Base-by-base conservation (phyloP, 768 basidiomycete genomes). In the Auriscalpium vulgare region DNA sequence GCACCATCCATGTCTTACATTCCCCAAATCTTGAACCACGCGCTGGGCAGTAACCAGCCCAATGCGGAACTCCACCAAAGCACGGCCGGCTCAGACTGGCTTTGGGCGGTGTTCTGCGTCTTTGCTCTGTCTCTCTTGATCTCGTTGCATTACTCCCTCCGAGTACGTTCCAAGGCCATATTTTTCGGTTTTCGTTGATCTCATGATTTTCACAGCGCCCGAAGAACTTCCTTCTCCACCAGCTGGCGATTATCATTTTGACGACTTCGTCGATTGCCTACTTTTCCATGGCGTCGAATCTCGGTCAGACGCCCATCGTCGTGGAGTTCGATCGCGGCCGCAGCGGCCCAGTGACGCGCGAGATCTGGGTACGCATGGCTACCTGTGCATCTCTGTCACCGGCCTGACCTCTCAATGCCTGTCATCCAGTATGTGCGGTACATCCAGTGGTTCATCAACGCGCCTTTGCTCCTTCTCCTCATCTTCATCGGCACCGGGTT, bases 391-490 rank as follows among this genome's bases (percentile, higher is more conserved):
- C 4, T 23, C 7, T 43, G 14, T 45, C 10, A 16, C 6, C 17
- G 7, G 29, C 2, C 29, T 29, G 29, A 19, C 9, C 13, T 6
- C 9, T 3, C 37, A 23, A 34, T 16, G 14, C n/a, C 29, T 29
- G 29, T 19, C 16, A 11, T 44, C 7, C 8, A 77, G 76, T 83
- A 70, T 60, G 78, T 74, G 1, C 72, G 78, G 40, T 82, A 80
- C 59, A 78, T 81, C 62, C 78, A 78, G 54, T 80, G 78, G 78
- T 75, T 78, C 55, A 78, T 81, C 71, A 80, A 76, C 49, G 78
- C 79, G 7, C 82, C 83, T 1, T 60, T 78, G 10, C 64, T 82
- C 11, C 68, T 84, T 4, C 71, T 82, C 47, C 64, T 69, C 34
- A 61, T 83, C 38, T 64, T 80, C 14, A 68, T 79, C 51, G 68